phyloP scores from a whole-genome alignment of 73 alveolate species.

The Tetrahymena borealis region DNA sequence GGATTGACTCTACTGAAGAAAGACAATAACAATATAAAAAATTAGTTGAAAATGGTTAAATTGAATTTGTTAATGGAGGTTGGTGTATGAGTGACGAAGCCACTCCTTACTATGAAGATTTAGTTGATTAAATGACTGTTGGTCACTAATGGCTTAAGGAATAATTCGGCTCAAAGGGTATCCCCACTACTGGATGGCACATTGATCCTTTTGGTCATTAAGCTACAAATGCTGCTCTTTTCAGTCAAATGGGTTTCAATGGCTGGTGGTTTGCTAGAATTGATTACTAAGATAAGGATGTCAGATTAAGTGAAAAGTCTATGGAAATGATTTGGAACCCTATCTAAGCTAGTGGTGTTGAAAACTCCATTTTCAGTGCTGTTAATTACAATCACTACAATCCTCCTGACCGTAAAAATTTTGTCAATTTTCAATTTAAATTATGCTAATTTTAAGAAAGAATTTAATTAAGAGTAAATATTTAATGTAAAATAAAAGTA shows the following conservation, averaged over 20 bases:
- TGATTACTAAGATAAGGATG: constrained; percentile 76
- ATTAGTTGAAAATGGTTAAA: constrained; percentile 71
- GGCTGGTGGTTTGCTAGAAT: constrained; percentile 82
- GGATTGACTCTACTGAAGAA: constrained; percentile 61
- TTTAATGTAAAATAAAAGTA: too few species aligned
- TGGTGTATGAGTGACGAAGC: constrained; percentile 94
- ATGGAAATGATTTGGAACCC: constrained; percentile 70
- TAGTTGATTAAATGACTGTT: constrained; percentile 69
- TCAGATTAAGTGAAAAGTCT: constrained; percentile 59
- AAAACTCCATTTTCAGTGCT: constrained; percentile 21
- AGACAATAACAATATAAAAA: constrained; percentile 59
- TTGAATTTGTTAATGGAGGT: constrained; percentile 86
- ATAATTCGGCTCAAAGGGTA: constrained; percentile 56
- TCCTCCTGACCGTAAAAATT: constrained; percentile 27
- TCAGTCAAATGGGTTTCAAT: constrained; percentile 85
- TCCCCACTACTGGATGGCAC: constrained; percentile 91
- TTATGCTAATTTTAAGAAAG: too few species aligned
- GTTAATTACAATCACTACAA: constrained; percentile 41
- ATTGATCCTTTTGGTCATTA: constrained; percentile 96
- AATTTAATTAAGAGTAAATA: too few species aligned
- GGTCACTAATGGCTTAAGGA: constrained; percentile 82
- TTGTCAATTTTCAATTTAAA: not conserved
- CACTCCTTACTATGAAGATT: constrained; percentile 74
- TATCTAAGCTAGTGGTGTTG: not conserved
- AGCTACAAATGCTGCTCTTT: constrained; percentile 78